Conservation (phyloP, 306 rosid species). For the Prunus padus region DNA sequence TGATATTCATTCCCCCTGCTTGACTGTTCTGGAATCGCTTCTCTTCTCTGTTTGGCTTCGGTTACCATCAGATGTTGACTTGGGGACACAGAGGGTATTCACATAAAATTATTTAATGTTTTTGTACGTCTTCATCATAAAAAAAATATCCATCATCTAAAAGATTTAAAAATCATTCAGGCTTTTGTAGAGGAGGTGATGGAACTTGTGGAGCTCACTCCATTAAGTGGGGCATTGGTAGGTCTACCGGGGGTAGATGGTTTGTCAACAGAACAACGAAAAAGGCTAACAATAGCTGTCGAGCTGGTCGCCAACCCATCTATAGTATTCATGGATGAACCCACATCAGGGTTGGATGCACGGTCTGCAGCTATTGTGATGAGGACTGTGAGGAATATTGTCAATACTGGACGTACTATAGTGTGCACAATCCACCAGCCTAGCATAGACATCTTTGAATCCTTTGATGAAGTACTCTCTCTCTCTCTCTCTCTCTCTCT, state of each 20-base stretch:
- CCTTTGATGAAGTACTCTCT: constrained; percentile 83
- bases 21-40: constrained; percentile 86
- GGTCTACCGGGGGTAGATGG: constrained; percentile 96
- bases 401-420: constrained; percentile 92
- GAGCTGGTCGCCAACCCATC: constrained; percentile 97
- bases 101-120: constrained; percentile 6
- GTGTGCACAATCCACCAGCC: constrained; percentile 99
- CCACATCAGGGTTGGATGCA: constrained; percentile 98
- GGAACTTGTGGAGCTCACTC: constrained; percentile 96
- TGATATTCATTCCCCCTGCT: constrained; percentile 92
- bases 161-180: constrained; percentile 33
- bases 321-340: constrained; percentile 96
- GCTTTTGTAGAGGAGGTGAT: constrained; percentile 93
- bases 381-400: constrained; percentile 98
- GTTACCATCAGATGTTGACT: constrained; percentile 75
- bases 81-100: constrained; percentile 71
- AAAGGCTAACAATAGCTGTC: constrained; percentile 89
- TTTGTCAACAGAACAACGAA: constrained; percentile 91
- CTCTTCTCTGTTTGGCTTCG: constrained; percentile 97
- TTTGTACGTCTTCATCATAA: constrained; percentile 15
- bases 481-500: constrained; percentile 2
- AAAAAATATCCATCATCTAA: constrained; percentile 21
- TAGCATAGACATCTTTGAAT: constrained; percentile 97
- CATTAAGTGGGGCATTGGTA: constrained; percentile 76
- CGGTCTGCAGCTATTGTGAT: constrained; percentile 97